phyloP scores from a whole-genome alignment of 2,329 filamentous ascomycete genomes.

The Phaeosphaeriaceae sp. region DNA sequence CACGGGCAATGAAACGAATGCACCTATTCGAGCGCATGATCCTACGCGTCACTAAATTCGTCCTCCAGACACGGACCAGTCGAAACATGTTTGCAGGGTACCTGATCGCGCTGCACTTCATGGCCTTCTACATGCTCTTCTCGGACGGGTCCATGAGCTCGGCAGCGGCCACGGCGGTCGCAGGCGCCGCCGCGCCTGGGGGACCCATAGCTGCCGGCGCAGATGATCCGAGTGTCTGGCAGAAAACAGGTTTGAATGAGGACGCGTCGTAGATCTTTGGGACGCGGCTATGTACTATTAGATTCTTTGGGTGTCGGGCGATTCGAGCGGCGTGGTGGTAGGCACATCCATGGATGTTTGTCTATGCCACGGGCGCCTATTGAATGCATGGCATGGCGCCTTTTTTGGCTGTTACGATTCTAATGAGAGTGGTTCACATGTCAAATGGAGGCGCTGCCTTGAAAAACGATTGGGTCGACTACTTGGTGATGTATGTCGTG shows the following conservation, averaged over 20 bases:
- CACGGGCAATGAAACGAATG: constrained; percentile 91
- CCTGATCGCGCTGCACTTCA: constrained; percentile 83
- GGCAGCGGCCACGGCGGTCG: constrained; percentile 51
- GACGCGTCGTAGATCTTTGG: constrained; percentile 12
- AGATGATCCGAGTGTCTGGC: constrained; percentile 41
- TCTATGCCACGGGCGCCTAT: constrained; percentile 4
- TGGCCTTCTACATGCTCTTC: constrained; percentile 88
- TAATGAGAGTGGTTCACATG: background rate
- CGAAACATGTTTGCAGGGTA: constrained; percentile 94
- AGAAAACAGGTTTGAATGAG: constrained; percentile 45
- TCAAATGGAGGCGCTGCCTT: background rate
- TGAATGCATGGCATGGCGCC: background rate
- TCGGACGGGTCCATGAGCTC: constrained; percentile 71
- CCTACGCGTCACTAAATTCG: constrained; percentile 88
- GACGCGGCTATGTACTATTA: constrained; percentile 1
- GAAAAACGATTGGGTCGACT: background rate
- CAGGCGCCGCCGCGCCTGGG: constrained; percentile 35
- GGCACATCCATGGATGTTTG: background rate
- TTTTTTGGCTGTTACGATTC: background rate
- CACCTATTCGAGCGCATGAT: constrained; percentile 87
- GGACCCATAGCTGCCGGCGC: constrained; percentile 36
- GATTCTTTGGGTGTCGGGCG: background rate
- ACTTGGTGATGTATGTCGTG: background rate
- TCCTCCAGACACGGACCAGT: constrained; percentile 87
- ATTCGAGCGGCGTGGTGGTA: background rate